Conservation (phyloP, 2,329 filamentous ascomycete species). For the Pseudocercospora musae region DNA sequence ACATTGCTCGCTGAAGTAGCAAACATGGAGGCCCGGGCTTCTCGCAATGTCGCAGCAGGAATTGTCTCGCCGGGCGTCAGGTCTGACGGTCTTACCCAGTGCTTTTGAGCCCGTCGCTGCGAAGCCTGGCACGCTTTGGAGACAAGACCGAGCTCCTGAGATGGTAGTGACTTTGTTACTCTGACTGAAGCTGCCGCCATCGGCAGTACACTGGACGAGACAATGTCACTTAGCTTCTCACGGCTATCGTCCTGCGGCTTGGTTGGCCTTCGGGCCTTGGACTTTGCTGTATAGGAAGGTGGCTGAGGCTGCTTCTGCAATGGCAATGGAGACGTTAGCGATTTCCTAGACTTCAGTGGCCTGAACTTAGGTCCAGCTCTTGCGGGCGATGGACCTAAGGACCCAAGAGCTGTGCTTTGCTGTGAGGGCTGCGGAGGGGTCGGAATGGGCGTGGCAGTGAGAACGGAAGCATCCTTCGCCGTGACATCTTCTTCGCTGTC, state of each 20-base stretch:
- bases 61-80: background rate
- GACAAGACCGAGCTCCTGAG: background rate
- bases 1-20: background rate
- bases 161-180: background rate
- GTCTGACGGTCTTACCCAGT: background rate
- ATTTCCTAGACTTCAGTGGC: background rate
- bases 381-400: background rate
- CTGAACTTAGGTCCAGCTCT: background rate
- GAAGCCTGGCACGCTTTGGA: background rate
- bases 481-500: slow-evolving; percentile 3
- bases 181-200: too few species aligned
- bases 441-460: background rate
- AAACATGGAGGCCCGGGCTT: background rate
- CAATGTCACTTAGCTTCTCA: background rate
- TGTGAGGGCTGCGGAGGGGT: background rate
- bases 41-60: slow-evolving; percentile 5
- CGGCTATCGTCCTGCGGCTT: background rate
- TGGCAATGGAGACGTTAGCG: background rate
- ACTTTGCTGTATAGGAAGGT: background rate
- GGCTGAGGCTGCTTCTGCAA: background rate
- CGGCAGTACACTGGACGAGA: background rate
- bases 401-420: background rate
- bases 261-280: background rate
- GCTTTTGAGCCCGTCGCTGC: background rate
- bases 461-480: background rate